Evolutionary conservation across 208 protist genomes (phyloP).

Genomic region (Leptomonas pyrrhocoris): DNA sequence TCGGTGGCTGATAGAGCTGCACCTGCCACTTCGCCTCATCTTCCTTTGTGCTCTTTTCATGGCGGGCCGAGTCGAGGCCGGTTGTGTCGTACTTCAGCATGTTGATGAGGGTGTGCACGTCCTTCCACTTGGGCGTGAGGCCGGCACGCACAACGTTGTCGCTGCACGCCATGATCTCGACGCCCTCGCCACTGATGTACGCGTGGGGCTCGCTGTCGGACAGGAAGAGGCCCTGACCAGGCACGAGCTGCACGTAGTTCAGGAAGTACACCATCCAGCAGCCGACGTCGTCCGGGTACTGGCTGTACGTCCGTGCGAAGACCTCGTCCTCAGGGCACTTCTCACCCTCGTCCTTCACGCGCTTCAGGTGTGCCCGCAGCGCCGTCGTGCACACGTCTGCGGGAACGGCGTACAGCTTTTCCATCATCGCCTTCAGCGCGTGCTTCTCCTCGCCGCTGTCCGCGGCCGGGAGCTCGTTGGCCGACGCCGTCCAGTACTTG

Average conservation of each 20-base stretch:
- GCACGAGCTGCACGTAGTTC: conserved; percentile 94
- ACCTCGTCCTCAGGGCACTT: conserved; percentile 70
- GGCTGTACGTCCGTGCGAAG: conserved; percentile 80
- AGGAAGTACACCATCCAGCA: conserved; percentile 98
- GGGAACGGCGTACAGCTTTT: conserved; percentile 59
- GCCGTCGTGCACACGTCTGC: conserved; percentile 40
- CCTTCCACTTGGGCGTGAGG: conserved; percentile 97
- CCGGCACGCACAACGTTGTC: conserved; percentile 98
- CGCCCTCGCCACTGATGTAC: conserved; percentile 96
- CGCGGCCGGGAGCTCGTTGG: conserved; percentile 21
- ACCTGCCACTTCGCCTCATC: conserved; percentile 65
- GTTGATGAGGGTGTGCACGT: conserved; percentile 90
- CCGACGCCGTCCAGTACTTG: conserved; percentile 21
- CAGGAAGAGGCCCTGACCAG: conserved; percentile 96
- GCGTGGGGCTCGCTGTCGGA: conserved; percentile 97
- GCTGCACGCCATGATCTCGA: conserved; percentile 97
- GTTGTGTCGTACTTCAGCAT: conserved; percentile 93
- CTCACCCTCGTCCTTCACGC: conserved; percentile 35
- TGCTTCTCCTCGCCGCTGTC: conserved; percentile 56
- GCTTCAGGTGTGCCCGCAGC: conserved; percentile 60
- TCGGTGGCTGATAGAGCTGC: conserved; percentile 84
- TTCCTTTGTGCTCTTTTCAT: conserved; percentile 39
- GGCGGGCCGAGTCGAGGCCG: conserved; percentile 58
- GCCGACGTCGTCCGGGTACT: conserved; percentile 98
- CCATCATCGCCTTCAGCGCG: conserved; percentile 68